phyloP scores from a whole-genome alignment of 345 rosid species.

The Adansonia digitata region DNA sequence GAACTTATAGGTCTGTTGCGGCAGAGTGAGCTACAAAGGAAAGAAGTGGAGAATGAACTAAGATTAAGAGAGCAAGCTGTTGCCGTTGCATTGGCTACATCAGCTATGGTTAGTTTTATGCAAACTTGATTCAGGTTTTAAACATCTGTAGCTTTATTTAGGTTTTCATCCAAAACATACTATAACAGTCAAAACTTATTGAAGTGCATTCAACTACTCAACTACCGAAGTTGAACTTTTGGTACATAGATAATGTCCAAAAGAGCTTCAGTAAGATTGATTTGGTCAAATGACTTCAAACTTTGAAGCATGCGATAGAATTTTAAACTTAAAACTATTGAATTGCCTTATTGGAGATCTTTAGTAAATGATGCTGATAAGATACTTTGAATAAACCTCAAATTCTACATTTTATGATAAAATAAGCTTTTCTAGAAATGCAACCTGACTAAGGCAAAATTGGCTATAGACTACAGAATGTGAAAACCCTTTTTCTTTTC shows the following conservation, averaged over 20 bases:
- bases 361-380: background rate
- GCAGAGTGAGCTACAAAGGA: background rate
- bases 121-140: background rate
- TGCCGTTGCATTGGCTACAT: slow-evolving; percentile 56
- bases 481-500: background rate
- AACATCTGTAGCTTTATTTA: background rate
- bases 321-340: background rate
- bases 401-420: background rate
- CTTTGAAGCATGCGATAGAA: background rate
- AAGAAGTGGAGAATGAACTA: slow-evolving; percentile 1
- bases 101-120: slow-evolving; percentile 48
- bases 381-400: background rate
- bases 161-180: background rate
- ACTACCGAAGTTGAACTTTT: background rate
- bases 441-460: background rate
- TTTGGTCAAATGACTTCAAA: background rate
- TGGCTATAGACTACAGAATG: background rate
- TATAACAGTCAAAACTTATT: background rate
- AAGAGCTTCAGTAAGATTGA: background rate
- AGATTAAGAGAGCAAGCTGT: slow-evolving; percentile 39
- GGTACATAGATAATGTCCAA: background rate
- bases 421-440: background rate
- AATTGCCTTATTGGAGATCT: background rate
- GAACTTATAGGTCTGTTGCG: background rate
- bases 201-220: too few relatives aligned